Conservation (phyloP, 73 alveolate genomes). For the Halteria grandinella region DNA sequence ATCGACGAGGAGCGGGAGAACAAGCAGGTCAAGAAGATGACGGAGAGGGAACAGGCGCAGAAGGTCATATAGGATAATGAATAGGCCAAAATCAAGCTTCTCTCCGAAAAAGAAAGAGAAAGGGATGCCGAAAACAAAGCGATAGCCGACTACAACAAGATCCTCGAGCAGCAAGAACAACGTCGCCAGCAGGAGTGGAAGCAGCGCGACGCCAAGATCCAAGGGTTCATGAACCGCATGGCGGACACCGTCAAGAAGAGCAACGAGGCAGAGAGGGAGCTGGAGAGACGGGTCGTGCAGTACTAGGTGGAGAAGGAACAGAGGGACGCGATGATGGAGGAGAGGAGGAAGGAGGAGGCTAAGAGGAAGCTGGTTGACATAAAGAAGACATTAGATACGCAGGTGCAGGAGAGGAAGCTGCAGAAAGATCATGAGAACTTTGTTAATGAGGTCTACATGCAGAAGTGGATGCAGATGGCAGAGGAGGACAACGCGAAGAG, state of each 20-base stretch:
- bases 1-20: conserved; percentile 35
- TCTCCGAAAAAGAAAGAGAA: conserved; percentile 16
- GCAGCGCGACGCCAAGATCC: conserved; percentile 25
- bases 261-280: conserved; percentile 24
- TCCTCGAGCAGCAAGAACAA: conserved; percentile 25
- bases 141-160: conserved; percentile 18
- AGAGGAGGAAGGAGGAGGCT: conserved; percentile 10
- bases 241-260: conserved; percentile 35
- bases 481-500: conserved; percentile 36
- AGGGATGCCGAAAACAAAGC: conserved; percentile 16
- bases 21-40: conserved; percentile 9
- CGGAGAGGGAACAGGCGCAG: conserved; percentile 36
- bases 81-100: conserved; percentile 14
- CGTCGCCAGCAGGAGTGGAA: conserved; percentile 31
- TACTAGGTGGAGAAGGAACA: conserved; percentile 13
- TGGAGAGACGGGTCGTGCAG: conserved; percentile 15
- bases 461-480: conserved; percentile 33
- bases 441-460: conserved; percentile 26
- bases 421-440: conserved; percentile 30
- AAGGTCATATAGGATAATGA: conserved; percentile 50
- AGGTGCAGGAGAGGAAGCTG: conserved; percentile 12
- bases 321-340: conserved; percentile 4
- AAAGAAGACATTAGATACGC: conserved; percentile 22
- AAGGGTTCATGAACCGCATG: conserved; percentile 39
- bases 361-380: conserved; percentile 30